Base-by-base conservation (phyloP, 2,329 filamentous ascomycete species). In the Penicillium crustosum region DNA sequence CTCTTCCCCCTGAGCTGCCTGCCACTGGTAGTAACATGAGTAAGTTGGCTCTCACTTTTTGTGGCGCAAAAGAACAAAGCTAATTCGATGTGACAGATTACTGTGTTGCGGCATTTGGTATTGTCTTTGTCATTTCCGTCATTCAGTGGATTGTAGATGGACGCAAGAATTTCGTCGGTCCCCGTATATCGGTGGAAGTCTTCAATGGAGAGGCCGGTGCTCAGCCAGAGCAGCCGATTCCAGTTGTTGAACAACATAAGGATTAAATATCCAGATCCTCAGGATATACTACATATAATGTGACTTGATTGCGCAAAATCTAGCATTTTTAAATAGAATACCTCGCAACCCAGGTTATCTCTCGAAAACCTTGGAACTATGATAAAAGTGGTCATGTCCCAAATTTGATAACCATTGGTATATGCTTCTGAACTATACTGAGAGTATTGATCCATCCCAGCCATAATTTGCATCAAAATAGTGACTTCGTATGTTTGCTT, bases 11-110 rank as follows among this genome's bases (percentile, higher is more conserved):
- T 0, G 81, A 81, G 8, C 68, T 86, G 4, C 87, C 87, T 0
- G 86, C 88, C 2, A 85, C 84, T 0, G 79, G 81, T 0, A 83
- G 76, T 64, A 90, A 84, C 75, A 91, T 91, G 89, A 92, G 83
- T 82, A 76, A 66, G 79, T 75, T 33, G 21, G 2, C 13, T 21
- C 15, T 21, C 13, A 1, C 12, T 27, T n/a, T 33, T 12, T 6
- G 12, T 13, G 35, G 12, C 53, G 10, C 10, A 12, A 21, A 47
- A 38, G 8, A n/a, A 31, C 25, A 41, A 36, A 35, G 21, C 38
- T 35, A 27, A 50, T 19, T 15, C 60, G 36, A 66, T 49, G 8
- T 15, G 6, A 17, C 33, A 75, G 73, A 78, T 62, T 78, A 78
- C 66, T 77, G 75, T 58, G 70, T 78, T 23, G 83, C 81, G 19